phyloP scores from a whole-genome alignment of 2,329 filamentous ascomycete species.

The Pestalotiopsis sp. region DNA sequence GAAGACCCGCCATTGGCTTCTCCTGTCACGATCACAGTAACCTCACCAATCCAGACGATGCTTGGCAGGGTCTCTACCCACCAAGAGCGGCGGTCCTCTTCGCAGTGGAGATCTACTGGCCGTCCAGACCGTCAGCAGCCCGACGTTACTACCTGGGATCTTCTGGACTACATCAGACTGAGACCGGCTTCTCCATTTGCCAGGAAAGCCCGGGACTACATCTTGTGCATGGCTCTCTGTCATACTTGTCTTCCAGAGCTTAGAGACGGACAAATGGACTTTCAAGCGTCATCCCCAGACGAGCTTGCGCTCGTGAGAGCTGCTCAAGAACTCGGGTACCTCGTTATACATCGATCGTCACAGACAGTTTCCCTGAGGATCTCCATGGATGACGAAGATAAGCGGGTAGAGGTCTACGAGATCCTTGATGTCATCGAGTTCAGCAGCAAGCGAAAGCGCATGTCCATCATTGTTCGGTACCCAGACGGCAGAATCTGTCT shows the following conservation, averaged over 20 bases:
- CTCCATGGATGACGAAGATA: slow-evolving; percentile 36
- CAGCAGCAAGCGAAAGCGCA: slow-evolving; percentile 84
- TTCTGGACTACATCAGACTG: slow-evolving; percentile 76
- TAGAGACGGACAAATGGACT: slow-evolving; percentile 72
- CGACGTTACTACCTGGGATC: slow-evolving; percentile 68
- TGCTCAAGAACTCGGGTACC: slow-evolving; percentile 81
- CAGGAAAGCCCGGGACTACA: slow-evolving; percentile 77
- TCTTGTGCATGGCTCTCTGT: slow-evolving; percentile 83
- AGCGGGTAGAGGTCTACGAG: slow-evolving; percentile 68
- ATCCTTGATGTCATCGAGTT: slow-evolving; percentile 90
- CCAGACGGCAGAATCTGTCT: slow-evolving; percentile 81
- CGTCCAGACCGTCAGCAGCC: slow-evolving; percentile 47
- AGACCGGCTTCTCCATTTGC: slow-evolving; percentile 79
- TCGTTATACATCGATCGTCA: slow-evolving; percentile 74
- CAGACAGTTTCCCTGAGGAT: slow-evolving; percentile 63
- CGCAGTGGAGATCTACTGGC: slow-evolving; percentile 34
- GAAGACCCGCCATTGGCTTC: slow-evolving; percentile 22
- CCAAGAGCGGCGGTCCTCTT: slow-evolving; percentile 30
- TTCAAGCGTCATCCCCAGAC: slow-evolving; percentile 88
- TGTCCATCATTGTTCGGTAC: slow-evolving; percentile 87
- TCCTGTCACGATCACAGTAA: slow-evolving; percentile 21
- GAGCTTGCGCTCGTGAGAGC: slow-evolving; percentile 85
- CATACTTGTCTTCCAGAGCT: slow-evolving; percentile 89
- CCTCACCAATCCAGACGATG: slow-evolving; percentile 20
- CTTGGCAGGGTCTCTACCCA: slow-evolving; percentile 16